Base-by-base conservation (phyloP, 116 monocot species). In the Zostera marina region DNA sequence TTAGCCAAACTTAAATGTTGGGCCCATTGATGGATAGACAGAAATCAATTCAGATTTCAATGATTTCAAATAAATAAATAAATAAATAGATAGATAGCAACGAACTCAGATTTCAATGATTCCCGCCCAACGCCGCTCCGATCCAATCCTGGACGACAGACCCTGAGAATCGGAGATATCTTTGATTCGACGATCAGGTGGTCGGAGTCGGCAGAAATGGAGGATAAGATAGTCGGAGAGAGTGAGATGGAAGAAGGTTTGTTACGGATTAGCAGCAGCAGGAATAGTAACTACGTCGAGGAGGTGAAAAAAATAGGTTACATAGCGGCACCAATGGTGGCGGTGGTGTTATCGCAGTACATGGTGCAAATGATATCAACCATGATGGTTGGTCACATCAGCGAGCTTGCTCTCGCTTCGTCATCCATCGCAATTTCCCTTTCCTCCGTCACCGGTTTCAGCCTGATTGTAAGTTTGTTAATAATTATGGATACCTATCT, bases 301-400 rank as follows among this genome's bases (percentile, higher is more conserved):
- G 87, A 87, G 48, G 77, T 44, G 11, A 44, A 63, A 58, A 61
- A 46, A 64, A 14, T 92, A 16, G 83, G 66, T 2, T 42, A 42
- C 52, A 41, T 92, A 13, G 92, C 92, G 8, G 74, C 52, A 44
- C 92, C 92, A 20, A 77, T 93, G 93, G 72, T 81, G 52, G 84
- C 69, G 41, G 75, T 79, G 53, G 59, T 63, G 8, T 23, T 84
- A n/a, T 59, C 76, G 12, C 81, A 79, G 68, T 79, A 63, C 59
- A 14, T 80, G 48, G 32, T 87, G 11, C 80, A 76, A 79, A 76
- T 79, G 17, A 46, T 79, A 6, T 83, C 92, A 4, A 67, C 58
- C 20, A 83, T 83, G 83, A 81, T 92, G 74, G 92, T 87, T 7
- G 87, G 87, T 6, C 92, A 87, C 42, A 71, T 92, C 15, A 74